Conservation (phyloP, 2,329 filamentous ascomycete genomes). For the Penicillium janthinellum region DNA sequence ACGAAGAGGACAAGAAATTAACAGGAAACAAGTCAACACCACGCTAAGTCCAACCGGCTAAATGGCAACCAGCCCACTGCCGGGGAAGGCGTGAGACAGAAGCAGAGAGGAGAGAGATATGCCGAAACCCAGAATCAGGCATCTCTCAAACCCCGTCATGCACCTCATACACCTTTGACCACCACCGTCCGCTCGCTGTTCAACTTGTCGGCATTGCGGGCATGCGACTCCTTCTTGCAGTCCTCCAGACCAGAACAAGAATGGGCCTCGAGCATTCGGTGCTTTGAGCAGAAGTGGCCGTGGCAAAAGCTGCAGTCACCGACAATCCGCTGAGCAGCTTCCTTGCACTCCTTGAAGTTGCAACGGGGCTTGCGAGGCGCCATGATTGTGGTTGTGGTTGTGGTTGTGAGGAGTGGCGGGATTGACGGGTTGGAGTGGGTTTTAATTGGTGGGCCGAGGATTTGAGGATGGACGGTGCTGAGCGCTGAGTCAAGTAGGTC, state of each 20-base stretch:
- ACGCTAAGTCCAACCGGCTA: constrained; percentile 34
- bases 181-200: constrained; percentile 91
- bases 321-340: constrained; percentile 86
- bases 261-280: constrained; percentile 91
- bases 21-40: constrained; percentile 27
- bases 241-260: constrained; percentile 91
- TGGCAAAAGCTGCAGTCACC: constrained; percentile 95
- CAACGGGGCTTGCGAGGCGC: constrained; percentile 68
- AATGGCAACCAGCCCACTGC: constrained; percentile 19
- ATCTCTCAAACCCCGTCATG: neutral
- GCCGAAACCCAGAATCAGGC: neutral
- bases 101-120: neutral
- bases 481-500: constrained; percentile 1
- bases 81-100: constrained; percentile 1
- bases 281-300: constrained; percentile 92
- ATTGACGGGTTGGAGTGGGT: neutral
- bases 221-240: constrained; percentile 96
- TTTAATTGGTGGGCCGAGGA: neutral
- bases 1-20: constrained; percentile 6
- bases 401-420: neutral
- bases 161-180: constrained; percentile 77
- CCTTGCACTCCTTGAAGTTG: constrained; percentile 85
- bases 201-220: constrained; percentile 88
- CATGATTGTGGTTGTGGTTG: constrained; percentile 32
- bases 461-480: neutral